Evolutionary conservation across 192 early-diverging fungal species (phyloP), one percentile per base, ranked within the genome.

Genomic region (Mortierella claussenii): DNA sequence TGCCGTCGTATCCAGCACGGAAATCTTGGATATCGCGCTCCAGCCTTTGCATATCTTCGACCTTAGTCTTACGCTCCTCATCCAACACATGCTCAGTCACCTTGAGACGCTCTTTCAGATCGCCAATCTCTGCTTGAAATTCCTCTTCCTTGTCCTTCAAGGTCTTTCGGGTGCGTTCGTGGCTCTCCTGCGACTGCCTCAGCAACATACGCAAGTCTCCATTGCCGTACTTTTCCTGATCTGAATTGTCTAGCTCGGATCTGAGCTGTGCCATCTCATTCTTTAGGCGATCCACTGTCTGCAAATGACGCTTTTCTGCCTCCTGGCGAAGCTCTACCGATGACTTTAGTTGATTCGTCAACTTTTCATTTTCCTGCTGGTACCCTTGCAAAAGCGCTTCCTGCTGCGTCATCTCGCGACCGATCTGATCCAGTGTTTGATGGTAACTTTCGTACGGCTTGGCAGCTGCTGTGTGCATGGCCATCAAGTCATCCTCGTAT

Each of bases 401-500:
- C 46, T 76, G 73, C n/a, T 76, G 73, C 2, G 73, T 76, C 73
- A 76, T 76, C 12, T 67, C 73, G 40, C 62, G 73, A 21, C 73
- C 73, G 21, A 76, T 76, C 48, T 76, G 52, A 57, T 76, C 73
- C 43, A 76, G 27, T 5, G 73, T 76, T 40, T 66, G 63, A 8
- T 67, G 64, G 21, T 76, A 76, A 13, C 57, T 76, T 46, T 76
- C 73, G 59, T 76, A 76, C 2, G 73, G 73, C 28, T 76, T 76
- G 17, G 73, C 73, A 3, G 73, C 73, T 17, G 73, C 73, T 17
- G 73, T 76, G 26, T 76, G 73, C 73, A 76, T 76, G n/a, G 73
- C 64, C 73, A 76, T 76, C 57, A 76, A 48, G 31, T 76, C 73
- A 20, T 76, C 64, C 59, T 76, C 73, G 32, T 76, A 76, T 40